These are phyloP conservation scores for Aspergillus versicolor DNA, from an alignment of 2,329 filamentous ascomycete genomes.

Conservation along the genomic window DNA sequence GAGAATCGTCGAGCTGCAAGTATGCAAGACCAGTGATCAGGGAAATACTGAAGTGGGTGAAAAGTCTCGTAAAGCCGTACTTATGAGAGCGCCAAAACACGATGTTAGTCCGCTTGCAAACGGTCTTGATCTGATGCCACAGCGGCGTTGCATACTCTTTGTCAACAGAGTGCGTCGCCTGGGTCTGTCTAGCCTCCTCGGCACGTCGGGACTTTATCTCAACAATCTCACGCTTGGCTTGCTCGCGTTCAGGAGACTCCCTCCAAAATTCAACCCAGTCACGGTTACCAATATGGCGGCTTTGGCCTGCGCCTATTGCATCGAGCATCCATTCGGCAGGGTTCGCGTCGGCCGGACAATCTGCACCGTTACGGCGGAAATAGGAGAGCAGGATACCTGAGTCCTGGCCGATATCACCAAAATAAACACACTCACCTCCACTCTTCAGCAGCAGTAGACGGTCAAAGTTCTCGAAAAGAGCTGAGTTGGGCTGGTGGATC, in stretches of 20 bases:
- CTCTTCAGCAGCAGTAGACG: constrained; percentile 54
- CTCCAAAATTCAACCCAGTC: constrained; percentile 82
- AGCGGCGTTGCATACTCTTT: constrained; percentile 82
- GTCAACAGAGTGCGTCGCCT: constrained; percentile 51
- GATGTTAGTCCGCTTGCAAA: constrained; percentile 70
- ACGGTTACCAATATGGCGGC: constrained; percentile 67
- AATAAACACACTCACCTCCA: constrained; percentile 53
- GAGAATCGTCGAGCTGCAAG: constrained; percentile 72
- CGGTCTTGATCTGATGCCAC: constrained; percentile 73
- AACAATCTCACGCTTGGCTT: constrained; percentile 65
- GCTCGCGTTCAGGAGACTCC: constrained; percentile 67
- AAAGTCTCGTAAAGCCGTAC: constrained; percentile 84
- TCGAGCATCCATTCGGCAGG: constrained; percentile 52
- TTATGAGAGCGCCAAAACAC: constrained; percentile 84
- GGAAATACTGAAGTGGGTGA: constrained; percentile 78
- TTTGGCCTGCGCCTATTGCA: constrained; percentile 73
- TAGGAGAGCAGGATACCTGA: constrained; percentile 43
- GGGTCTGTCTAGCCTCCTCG: constrained; percentile 41
- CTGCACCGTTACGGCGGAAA: constrained; percentile 53
- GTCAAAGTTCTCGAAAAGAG: constrained; percentile 59
- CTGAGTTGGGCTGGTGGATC: constrained; percentile 60
- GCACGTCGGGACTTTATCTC: constrained; percentile 64
- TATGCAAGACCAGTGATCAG: constrained; percentile 77
- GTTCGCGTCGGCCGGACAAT: constrained; percentile 52
- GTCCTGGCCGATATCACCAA: constrained; percentile 6